Base-by-base conservation (phyloP, 1,139 yeast species). In the Candida sanyaensis region DNA sequence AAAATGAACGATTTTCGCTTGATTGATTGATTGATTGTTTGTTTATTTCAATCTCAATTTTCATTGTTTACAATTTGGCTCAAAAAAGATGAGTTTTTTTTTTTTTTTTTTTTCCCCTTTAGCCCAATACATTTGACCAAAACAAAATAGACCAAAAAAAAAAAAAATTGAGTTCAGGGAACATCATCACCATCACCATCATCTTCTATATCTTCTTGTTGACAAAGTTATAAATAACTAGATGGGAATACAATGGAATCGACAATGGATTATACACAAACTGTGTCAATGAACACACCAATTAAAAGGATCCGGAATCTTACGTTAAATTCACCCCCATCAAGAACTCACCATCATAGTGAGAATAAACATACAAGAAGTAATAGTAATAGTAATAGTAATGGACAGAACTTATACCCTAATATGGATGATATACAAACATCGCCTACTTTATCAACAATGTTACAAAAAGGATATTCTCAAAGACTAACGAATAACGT, bases 401-500 rank as follows among this genome's bases (percentile, higher is more conserved):
- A 26, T n/a, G 13, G 36, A 12, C 23, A 26, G 34, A 44, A n/a
- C 50, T 23, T 57, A 41, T 58, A 60, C 41, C 65, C 65, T 33
- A 54, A 50, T 42, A 37, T 58, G 23, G 53, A 56, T 41, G 51
- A 50, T 43, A 44, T 54, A 13, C 46, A 41, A 27, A 40, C 47
- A 6, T 46, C 50, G 17, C 48, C 52, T 9, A 49, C 50, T 6
- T 46, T 48, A 6, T 39, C 50, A 24, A 56, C 62, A 38, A 75
- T 75, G 79, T 55, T 68, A 12, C 63, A 64, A 28, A 69, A 65
- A 50, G 80, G 80, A 5, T 75, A 73, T 56, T 71, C 77, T 6
- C 67, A 69, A 50, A 68, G 66, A 42, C 57, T 75, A 40, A 71
- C 78, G 45, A 66, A 65, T 49, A 72, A 71, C 42, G 79, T 75